phyloP scores from a whole-genome alignment of 129 eudicot genomes.

The Smallanthus sonchifolius region DNA sequence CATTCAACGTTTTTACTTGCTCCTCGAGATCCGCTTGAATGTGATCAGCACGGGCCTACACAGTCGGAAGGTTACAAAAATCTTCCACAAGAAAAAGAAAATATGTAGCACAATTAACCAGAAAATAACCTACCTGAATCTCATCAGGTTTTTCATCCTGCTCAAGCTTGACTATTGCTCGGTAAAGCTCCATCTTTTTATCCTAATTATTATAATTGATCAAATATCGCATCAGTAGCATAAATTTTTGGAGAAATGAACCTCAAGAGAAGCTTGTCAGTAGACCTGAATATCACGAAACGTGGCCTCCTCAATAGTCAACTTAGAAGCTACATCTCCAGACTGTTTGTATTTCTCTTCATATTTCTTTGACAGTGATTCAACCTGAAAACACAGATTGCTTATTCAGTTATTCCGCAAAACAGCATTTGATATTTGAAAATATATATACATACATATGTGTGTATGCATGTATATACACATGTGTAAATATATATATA shows the following conservation, averaged over 20 bases:
- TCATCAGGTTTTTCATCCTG: slow-evolving; percentile 63
- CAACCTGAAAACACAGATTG: slow-evolving; percentile 37
- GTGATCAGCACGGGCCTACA: slow-evolving; percentile 58
- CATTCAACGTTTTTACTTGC: slow-evolving; percentile 66
- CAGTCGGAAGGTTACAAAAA: neutral
- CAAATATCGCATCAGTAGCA: slow-evolving; percentile 1
- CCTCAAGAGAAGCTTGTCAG: neutral
- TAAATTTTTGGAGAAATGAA: neutral
- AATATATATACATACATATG: neutral
- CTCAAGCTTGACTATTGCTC: slow-evolving; percentile 75
- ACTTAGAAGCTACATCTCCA: slow-evolving; percentile 89
- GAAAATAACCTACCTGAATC: slow-evolving; percentile 43
- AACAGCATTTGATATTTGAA: neutral
- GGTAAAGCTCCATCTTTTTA: slow-evolving; percentile 89
- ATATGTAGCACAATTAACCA: neutral
- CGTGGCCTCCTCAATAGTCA: slow-evolving; percentile 86
- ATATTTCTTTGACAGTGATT: slow-evolving; percentile 68
- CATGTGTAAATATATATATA: neutral
- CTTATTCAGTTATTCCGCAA: neutral
- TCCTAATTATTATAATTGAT: slow-evolving; percentile 33
- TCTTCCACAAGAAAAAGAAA: neutral
- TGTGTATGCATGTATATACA: neutral
- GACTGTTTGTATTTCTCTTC: slow-evolving; percentile 82
- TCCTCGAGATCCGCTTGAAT: slow-evolving; percentile 77
- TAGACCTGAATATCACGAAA: slow-evolving; percentile 90